Base-by-base conservation (phyloP, 83 land plant species). In the Diphasiastrum complanatum region DNA sequence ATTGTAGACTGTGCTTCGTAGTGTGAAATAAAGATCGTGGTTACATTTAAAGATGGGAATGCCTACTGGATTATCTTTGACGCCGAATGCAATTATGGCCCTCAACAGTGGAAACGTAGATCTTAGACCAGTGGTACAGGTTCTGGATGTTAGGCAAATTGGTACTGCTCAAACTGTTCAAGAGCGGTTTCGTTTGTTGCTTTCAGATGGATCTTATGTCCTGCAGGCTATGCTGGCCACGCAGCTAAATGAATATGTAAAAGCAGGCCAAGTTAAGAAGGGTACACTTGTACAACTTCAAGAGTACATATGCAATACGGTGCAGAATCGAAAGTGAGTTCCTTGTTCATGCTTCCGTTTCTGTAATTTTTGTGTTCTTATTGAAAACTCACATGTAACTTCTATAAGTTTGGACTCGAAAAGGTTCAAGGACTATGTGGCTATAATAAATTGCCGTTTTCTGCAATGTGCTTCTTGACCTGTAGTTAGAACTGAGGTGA, bases 221-320 rank as follows among this genome's bases (percentile, higher is more conserved):
- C 90, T 82, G 77, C 95, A 85, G 61, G 86, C 82, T 4, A 88
- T 88, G 95, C 84, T 88, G 8, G 95, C 84, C 2, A 75, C 90
- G 41, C 90, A 88, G 79, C 69, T 74, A 64, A 87, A 84, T 43
- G 50, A 71, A 1, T 6, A 72, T 26, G 86, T 84, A 33, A 70
- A 79, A 56, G 34, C 63, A 1, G 78, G 79, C 18, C 30, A 22
- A 47, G 47, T 84, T 51, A 60, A 72, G 75, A 78, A 78, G 48
- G 84, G 83, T 0, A 79, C 84, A 19, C 35, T 85, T 24, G 81
- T 89, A 32, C 77, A 72, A 50, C 45, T 89, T 48, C 56, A 56
- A 0, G 76, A 85, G 65, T 85, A 69, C 54, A 74, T 80, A 41
- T 79, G 89, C 65, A 85, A 79, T 22, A 52, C 63, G 37, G 83